Conservation (phyloP, 352 stramenopile species). For the Saprolegnia parasitica region DNA sequence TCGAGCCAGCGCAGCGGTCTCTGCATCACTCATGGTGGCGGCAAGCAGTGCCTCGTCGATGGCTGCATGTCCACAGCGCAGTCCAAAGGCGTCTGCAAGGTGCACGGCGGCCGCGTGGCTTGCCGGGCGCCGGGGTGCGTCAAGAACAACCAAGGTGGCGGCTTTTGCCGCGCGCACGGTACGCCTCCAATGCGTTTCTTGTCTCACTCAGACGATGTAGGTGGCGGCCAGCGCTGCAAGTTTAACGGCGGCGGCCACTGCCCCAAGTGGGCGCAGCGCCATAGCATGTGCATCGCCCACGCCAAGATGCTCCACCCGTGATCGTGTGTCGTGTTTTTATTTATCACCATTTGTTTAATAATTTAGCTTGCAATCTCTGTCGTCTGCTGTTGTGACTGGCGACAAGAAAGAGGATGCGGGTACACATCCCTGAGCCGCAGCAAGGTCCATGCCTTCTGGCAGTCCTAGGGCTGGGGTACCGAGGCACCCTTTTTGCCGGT, state of each 20-base stretch:
- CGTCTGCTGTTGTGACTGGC: no score
- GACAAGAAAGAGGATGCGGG: no score
- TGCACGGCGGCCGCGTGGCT: slow-evolving; percentile 72
- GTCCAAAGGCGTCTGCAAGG: slow-evolving; percentile 39
- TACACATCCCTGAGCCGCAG: no score
- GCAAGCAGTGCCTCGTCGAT: slow-evolving; percentile 64
- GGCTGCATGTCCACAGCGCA: slow-evolving; percentile 51
- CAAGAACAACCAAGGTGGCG: slow-evolving; percentile 81
- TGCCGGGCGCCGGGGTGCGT: slow-evolving; percentile 64
- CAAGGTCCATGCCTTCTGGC: no score
- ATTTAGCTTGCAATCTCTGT: neutral
- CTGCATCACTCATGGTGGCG: slow-evolving; percentile 63
- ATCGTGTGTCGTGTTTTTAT: neutral
- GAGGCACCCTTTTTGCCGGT: no score
- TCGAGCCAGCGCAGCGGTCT: slow-evolving; percentile 70
- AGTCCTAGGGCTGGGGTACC: no score
- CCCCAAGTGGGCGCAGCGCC: slow-evolving; percentile 43
- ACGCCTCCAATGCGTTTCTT: neutral
- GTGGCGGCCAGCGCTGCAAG: slow-evolving; percentile 60
- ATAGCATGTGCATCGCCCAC: slow-evolving; percentile 59
- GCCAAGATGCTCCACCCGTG: neutral
- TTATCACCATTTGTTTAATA: neutral
- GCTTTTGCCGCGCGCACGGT: slow-evolving; percentile 71
- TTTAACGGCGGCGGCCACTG: slow-evolving; percentile 58
- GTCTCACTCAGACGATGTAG: neutral